phyloP scores from a whole-genome alignment of 208 protist species.

The Kentomonas sorsogonicus region DNA sequence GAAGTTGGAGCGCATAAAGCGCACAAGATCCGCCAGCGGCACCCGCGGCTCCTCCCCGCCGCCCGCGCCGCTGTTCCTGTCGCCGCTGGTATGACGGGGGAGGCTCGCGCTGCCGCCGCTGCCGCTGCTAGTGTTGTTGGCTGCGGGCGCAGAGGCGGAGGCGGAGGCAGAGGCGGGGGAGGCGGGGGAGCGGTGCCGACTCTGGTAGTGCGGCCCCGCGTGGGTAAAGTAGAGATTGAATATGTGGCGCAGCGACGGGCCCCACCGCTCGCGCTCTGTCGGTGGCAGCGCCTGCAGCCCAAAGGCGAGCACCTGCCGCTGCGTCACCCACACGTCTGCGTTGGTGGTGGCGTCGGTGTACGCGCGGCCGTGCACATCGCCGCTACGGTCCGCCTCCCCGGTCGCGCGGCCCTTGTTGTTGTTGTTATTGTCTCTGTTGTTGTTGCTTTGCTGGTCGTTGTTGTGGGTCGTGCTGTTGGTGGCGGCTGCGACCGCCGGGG shows the following conservation, averaged over 20 bases:
- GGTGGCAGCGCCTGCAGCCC: slow-evolving; percentile 26
- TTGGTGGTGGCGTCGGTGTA: slow-evolving; percentile 10
- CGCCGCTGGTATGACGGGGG: no score
- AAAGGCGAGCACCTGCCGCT: slow-evolving; percentile 24
- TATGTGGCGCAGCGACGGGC: slow-evolving; percentile 22
- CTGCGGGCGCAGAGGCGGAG: no score
- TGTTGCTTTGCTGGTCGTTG: slow-evolving; percentile 7
- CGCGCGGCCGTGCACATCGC: no score
- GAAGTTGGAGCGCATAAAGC: slow-evolving; percentile 32
- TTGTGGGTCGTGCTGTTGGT: not conserved
- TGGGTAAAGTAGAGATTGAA: slow-evolving; percentile 33
- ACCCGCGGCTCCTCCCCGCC: no score
- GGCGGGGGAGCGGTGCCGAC: no score
- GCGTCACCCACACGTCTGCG: slow-evolving; percentile 13
- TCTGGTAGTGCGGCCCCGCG: no score
- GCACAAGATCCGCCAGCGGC: slow-evolving; percentile 22
- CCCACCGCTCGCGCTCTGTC: slow-evolving; percentile 27
- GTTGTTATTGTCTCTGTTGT: not conserved
- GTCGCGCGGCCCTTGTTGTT: not conserved
- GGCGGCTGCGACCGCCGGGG: no score
- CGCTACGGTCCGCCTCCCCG: no score
- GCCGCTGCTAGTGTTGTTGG: no score
- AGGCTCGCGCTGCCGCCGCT: no score
- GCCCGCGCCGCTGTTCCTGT: no score
- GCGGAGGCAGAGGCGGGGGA: no score